These are phyloP conservation scores for Globisporangium abappressorium DNA, from an alignment of 352 stramenopile genomes.

Conservation along the genomic window DNA sequence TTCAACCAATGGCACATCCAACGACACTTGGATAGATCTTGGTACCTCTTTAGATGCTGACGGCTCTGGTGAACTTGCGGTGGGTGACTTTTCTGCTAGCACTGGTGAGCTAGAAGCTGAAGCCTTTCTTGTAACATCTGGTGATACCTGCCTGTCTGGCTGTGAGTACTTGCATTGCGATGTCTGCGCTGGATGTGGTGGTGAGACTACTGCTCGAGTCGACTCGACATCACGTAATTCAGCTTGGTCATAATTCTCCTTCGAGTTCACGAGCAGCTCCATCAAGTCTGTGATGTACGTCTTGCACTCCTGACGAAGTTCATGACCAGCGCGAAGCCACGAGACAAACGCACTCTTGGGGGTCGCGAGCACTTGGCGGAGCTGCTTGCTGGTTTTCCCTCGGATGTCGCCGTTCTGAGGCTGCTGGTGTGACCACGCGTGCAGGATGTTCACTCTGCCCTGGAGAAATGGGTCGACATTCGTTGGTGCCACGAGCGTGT, in stretches of 20 bases:
- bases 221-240: background rate
- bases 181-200: background rate
- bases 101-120: background rate
- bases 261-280: conserved; percentile 68
- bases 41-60: background rate
- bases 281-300: conserved; percentile 75
- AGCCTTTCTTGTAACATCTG: background rate
- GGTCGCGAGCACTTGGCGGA: conserved; percentile 46
- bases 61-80: background rate
- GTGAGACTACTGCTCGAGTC: background rate
- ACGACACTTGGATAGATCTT: background rate
- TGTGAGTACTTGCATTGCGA: background rate
- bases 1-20: conserved; percentile 6
- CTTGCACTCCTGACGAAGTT: conserved; percentile 88
- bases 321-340: conserved; percentile 87
- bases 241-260: conserved; percentile 21
- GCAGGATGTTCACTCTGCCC: conserved; percentile 56
- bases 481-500: conserved; percentile 80
- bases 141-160: background rate
- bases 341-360: conserved; percentile 79
- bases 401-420: conserved; percentile 38
- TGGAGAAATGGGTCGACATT: conserved; percentile 91
- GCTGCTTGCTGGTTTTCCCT: conserved; percentile 48
- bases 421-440: conserved; percentile 81
- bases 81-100: background rate